phyloP scores from a whole-genome alignment of 768 basidiomycete species.

The Auriscalpium orientale region DNA sequence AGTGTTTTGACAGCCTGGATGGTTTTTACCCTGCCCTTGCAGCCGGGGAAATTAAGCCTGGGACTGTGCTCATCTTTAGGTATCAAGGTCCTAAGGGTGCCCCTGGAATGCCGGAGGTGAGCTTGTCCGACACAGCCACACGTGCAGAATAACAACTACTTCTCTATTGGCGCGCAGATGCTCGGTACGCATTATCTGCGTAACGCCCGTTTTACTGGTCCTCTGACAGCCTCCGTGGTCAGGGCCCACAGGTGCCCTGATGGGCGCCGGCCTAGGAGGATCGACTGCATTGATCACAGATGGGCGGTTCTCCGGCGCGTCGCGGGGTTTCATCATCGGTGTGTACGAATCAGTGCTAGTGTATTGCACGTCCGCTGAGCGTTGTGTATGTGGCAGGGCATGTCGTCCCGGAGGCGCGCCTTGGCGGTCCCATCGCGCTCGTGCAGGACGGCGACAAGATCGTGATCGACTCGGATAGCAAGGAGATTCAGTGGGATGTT shows the following conservation, averaged over 20 bases:
- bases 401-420: conserved; percentile 55
- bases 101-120: conserved; percentile 85
- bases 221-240: conserved; percentile 1
- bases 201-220: background rate
- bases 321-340: conserved; percentile 57
- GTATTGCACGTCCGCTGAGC: too few species aligned
- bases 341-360: conserved; percentile 1
- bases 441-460: conserved; percentile 79
- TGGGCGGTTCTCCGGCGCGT: conserved; percentile 85
- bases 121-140: background rate
- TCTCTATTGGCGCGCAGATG: conserved; percentile 27
- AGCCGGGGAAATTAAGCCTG: conserved; percentile 66
- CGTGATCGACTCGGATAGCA: conserved; percentile 59
- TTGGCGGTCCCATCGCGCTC: conserved; percentile 84
- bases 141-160: background rate
- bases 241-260: conserved; percentile 79
- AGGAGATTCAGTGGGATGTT: conserved; percentile 68
- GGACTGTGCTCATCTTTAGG: conserved; percentile 73
- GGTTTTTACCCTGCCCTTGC: conserved; percentile 70
- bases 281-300: conserved; percentile 82
- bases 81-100: conserved; percentile 88
- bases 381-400: conserved; percentile 36
- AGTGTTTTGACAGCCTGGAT: conserved; percentile 40
- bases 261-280: conserved; percentile 74
- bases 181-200: conserved; percentile 24